Base-by-base conservation (phyloP, 2,329 filamentous ascomycete species). In the Atkinsonella texensis region DNA sequence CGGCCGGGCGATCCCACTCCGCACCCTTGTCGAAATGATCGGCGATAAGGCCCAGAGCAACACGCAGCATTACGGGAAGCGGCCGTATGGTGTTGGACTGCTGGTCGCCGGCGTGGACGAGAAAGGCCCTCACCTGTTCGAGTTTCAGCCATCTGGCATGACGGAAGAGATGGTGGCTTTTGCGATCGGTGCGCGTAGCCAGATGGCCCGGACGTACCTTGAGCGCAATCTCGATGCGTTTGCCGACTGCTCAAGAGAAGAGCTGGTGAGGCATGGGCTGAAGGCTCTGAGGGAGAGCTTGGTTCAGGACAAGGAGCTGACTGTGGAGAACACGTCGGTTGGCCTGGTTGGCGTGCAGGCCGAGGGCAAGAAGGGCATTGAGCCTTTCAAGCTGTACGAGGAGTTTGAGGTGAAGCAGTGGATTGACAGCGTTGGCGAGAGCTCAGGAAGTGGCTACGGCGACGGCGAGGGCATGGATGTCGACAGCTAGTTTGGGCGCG, bases 131-230 rank as follows among this genome's bases (percentile, higher is more conserved):
- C 93, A 98, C 73, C 80, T 98, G 56, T 98, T 95, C 72, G 93
- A 98, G 72, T 98, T 98, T 77, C 91, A 96, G 73, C 93, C 93
- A 11, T 88, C 82, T 51, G 93, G 93, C 46, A 85, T 97, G 78
- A 96, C 89, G 62, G 87, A 96, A 66, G 93, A 98, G 79, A 97
- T 97, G 89, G 69, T 87, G 48, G 93, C 93, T 23, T 96, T 91
- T 66, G 91, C 90, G 53, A 98, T 98, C 67, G 93, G 93, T 50
- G 93, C 93, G 46, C 80, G 93, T 61, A 93, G 86, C 68, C 93
- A 98, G 75, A 97, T 97, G 89, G 93, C 93, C 23, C 78, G 93
- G 64, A 98, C 93, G 56, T 98, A 98, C 70, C 76, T 98, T 52
- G 93, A 98, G 79, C 80, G 89, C 64, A 87, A 96, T 71, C 72